Base-by-base conservation (phyloP, 2,329 filamentous ascomycete genomes). In the Pseudopithomyces maydicus region DNA sequence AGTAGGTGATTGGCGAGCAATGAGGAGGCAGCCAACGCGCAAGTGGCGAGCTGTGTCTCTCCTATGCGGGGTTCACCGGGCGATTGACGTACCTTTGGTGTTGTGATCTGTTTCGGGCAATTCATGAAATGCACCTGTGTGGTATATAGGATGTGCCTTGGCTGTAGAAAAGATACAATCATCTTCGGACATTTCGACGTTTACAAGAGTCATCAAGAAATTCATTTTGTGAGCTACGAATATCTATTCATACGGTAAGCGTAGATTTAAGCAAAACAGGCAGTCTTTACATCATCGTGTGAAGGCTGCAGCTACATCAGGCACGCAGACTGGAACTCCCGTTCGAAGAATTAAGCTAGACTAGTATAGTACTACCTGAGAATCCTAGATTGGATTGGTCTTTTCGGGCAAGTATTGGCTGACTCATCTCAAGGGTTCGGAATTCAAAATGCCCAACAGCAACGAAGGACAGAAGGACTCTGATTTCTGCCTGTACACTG, bases 401-500 rank as follows among this genome's bases (percentile, higher is more conserved):
- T 29, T 8, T 29, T 29, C 8, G 26, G 26, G 26, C 26, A 29
- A 29, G 12, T 10, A 8, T 20, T 17, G 17, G 20, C 45, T 48
- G 45, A 48, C 45, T 7, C 22, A 7, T 17, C 17, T 7, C 22
- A 38, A 15, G 29, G n/a, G 14, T 33, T 12, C n/a, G 19, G 38
- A 36, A 23, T 45, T 26, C 43, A 39, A 20, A 2, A 56, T 56
- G 57, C 47, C 23, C 26, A 15, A 52, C 49, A 32, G 46, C 36
- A 29, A 48, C 47, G 58, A 67, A 26, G 45, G 12, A 22, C 45
- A 48, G 45, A n/a, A 48, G 19, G 22, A 32, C 17, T 36, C 52
- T 58, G 45, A 54, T 56, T 20, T 42, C n/a, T 20, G 52, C 44
- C 23, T 54, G 56, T 23, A 45, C 61, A n/a, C 17, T 46, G 11